Percentiles rank a stretch among this genome's conserved stretches.
Evolutionary conservation across 257 asterid genomes (phyloP).

Genomic region (Asclepias syriaca): DNA sequence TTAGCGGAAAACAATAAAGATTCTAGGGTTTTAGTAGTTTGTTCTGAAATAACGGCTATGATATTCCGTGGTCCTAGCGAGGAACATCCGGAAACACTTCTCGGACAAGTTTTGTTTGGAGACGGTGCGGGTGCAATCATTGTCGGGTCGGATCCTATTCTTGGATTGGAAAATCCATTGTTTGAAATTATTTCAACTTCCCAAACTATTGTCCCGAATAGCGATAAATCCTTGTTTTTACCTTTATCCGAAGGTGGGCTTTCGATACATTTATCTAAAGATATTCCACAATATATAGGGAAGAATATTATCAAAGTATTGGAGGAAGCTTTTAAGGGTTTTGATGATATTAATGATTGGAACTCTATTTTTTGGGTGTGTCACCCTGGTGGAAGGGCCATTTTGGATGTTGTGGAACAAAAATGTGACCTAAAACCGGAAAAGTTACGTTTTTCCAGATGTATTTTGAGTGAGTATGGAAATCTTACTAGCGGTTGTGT

Average conservation of each 20-base stretch:
- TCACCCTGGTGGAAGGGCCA: constrained; percentile 3
- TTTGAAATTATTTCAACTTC: constrained; percentile 52
- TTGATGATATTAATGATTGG: constrained; percentile 4
- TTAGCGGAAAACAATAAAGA: no score
- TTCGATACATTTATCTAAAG: constrained; percentile 38
- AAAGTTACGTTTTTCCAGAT: no score
- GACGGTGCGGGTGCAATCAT: constrained; percentile 64
- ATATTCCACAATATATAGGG: constrained; percentile 35
- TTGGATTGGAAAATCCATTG: constrained; percentile 44
- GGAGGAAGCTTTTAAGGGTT: constrained; percentile 47
- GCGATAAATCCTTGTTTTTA: constrained; percentile 48
- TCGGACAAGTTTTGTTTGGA: constrained; percentile 55
- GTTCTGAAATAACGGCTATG: constrained; percentile 61
- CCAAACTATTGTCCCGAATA: constrained; percentile 56
- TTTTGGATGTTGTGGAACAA: not conserved
- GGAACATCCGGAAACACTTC: constrained; percentile 45
- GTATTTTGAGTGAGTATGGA: no score
- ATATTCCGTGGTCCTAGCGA: constrained; percentile 61
- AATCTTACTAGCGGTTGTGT: no score
- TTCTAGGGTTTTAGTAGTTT: no score
- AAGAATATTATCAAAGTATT: constrained; percentile 42
- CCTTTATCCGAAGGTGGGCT: constrained; percentile 61
- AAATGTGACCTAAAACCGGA: not conserved
- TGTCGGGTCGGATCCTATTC: constrained; percentile 42
- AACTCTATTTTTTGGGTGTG: constrained; percentile 6